Evolutionary conservation across 495 filamentous ascomycete species (phyloP).

Genomic region (Letharia columbiana): DNA sequence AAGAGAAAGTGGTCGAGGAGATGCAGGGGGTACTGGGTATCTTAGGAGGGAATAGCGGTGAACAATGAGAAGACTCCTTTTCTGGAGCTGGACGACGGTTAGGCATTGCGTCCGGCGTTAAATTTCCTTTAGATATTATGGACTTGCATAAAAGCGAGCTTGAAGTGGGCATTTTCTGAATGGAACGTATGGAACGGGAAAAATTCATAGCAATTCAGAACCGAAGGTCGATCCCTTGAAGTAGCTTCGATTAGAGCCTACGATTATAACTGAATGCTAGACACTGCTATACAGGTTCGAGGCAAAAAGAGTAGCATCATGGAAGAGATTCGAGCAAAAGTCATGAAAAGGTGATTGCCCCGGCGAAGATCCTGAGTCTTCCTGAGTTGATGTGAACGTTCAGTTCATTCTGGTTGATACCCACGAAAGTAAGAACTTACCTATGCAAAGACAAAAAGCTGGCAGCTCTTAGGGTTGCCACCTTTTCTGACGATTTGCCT

Average conservation of each 20-base stretch:
- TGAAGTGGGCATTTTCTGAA: background rate
- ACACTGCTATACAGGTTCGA: too few relatives aligned
- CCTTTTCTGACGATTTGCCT: too few relatives aligned
- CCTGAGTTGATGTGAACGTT: too few relatives aligned
- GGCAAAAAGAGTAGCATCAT: background rate
- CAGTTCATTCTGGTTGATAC: too few relatives aligned
- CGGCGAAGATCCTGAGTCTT: too few relatives aligned
- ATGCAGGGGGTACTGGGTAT: slow-evolving; percentile 32
- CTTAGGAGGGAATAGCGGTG: slow-evolving; percentile 10
- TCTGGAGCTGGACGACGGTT: background rate
- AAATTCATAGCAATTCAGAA: background rate
- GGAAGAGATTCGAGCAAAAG: too few relatives aligned
- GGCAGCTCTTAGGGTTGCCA: too few relatives aligned
- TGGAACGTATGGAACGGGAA: background rate
- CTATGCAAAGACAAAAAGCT: too few relatives aligned
- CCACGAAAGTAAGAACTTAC: too few relatives aligned
- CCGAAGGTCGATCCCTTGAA: background rate
- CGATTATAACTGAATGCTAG: background rate
- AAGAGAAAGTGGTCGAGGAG: slow-evolving; percentile 63
- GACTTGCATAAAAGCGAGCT: too few relatives aligned
- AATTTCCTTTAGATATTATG: background rate
- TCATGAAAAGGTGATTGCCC: too few relatives aligned
- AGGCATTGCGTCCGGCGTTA: background rate
- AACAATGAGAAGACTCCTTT: background rate
- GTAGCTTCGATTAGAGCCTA: background rate